Evolutionary conservation across 2,329 filamentous ascomycete genomes (phyloP).

Genomic region (Nemania sp.): DNA sequence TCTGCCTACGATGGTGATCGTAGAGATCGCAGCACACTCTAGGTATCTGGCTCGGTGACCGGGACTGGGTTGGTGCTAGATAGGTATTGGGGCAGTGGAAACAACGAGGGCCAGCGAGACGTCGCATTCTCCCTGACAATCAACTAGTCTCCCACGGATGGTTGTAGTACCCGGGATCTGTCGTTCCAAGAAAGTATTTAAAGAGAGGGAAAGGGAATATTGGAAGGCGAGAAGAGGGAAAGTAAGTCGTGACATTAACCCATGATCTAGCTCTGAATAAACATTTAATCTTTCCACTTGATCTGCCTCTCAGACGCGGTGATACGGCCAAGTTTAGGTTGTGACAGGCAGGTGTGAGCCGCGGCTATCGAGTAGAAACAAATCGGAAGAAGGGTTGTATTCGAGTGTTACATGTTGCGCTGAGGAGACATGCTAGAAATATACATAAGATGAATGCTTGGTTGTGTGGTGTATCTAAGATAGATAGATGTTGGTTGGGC

Average conservation of each 20-base stretch:
- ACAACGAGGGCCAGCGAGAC: conserved; percentile 13
- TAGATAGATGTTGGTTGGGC: neutral
- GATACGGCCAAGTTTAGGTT: neutral
- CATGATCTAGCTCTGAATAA: conserved; percentile 29
- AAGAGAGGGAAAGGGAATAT: neutral
- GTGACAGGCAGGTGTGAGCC: neutral
- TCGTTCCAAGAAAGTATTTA: neutral
- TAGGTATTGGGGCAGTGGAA: conserved; percentile 2
- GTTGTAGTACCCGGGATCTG: neutral
- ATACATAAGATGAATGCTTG: neutral
- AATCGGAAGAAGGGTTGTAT: neutral
- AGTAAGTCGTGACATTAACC: conserved; percentile 23
- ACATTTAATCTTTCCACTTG: neutral
- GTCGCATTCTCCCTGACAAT: conserved; percentile 30
- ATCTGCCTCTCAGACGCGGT: neutral
- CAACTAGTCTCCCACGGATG: neutral
- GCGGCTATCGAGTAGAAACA: neutral
- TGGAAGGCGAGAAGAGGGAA: neutral
- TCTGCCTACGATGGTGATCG: neutral
- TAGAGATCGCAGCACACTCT: neutral
- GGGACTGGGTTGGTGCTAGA: neutral
- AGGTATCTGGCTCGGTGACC: neutral
- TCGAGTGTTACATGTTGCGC: neutral
- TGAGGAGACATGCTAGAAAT: neutral
- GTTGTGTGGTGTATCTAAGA: too few relatives aligned